Evolutionary conservation across 2,329 filamentous ascomycete species (phyloP), one percentile per base, ranked within the genome.

Genomic region (Xylariaceae sp.): DNA sequence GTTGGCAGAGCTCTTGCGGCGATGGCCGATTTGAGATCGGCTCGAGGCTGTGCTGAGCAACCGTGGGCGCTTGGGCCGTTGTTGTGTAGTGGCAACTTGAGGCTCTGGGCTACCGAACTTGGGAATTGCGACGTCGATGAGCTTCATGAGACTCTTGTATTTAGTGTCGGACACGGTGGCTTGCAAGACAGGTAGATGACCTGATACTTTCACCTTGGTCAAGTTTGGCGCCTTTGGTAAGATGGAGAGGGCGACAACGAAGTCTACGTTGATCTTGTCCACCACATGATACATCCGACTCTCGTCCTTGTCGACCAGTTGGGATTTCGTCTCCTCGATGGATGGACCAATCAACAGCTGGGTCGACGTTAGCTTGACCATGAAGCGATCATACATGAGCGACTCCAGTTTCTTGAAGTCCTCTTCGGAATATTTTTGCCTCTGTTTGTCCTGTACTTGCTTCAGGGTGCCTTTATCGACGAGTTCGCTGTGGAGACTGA

Each of bases 371-470:
- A 99, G 71, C 57, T 94, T 94, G 52, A 99, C 77, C 29, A 88
- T 70, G 61, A 98, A 99, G 39, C 88, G 92, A 70, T 99, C 92
- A 58, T 99, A 99, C 85, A 99, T 94, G 52, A 95, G 72, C 12
- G 84, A 85, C 60, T 97, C 88, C 3, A 99, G 76, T 31, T 83
- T 78, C 60, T 85, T 83, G 60, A 88, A 88, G 57, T 99, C 94
- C 44, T 90, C 82, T 11, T 94, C 87, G 5, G 82, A 92, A 57
- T 94, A 96, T 17, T 85, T 71, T 40, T 89, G 83, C 38, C 81
- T 85, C 56, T 97, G 88, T 57, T 96, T 98, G 14, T 83, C 80
- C 57, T 97, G 88, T 3, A 98, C 81, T 43, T 97, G 83, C 50
- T 83, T 83, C 62, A 97, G 74, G 0, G 88, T 94, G n/a, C 82